Percentiles rank a stretch among this genome's conserved stretches.
These are phyloP conservation scores for Chaetomidium leptoderma DNA, from an alignment of 495 filamentous ascomycete species.

Conservation along the genomic window DNA sequence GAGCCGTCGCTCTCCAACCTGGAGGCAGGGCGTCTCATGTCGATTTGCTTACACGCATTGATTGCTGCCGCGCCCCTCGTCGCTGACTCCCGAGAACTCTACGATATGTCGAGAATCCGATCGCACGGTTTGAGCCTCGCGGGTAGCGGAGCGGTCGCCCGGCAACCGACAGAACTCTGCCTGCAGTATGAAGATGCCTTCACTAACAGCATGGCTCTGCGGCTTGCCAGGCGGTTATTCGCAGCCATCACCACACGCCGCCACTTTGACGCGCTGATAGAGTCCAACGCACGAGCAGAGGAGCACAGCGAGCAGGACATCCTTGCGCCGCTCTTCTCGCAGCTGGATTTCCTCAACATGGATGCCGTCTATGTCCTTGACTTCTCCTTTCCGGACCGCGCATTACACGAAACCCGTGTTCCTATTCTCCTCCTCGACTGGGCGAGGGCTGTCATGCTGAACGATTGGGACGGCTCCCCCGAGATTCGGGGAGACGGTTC, in stretches of 20 bases:
- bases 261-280: conserved; percentile 43
- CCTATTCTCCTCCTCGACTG: conserved; percentile 65
- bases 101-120: conserved; percentile 51
- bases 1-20: conserved; percentile 37
- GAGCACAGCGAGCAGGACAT: conserved; percentile 38
- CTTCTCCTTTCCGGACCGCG: conserved; percentile 45
- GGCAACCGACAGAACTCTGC: conserved; percentile 44
- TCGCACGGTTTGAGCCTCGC: conserved; percentile 43
- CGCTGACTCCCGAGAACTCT: conserved; percentile 37
- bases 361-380: conserved; percentile 37
- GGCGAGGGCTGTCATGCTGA: conserved; percentile 69
- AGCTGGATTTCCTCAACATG: conserved; percentile 44
- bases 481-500: conserved; percentile 61
- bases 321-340: conserved; percentile 44
- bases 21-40: conserved; percentile 48
- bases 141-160: conserved; percentile 32
- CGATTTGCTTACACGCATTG: conserved; percentile 52
- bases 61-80: conserved; percentile 51
- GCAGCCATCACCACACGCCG: conserved; percentile 47
- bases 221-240: conserved; percentile 48
- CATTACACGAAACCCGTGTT: conserved; percentile 49
- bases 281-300: conserved; percentile 26
- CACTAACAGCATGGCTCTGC: conserved; percentile 47
- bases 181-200: conserved; percentile 55
- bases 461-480: conserved; percentile 72